Conservation (phyloP, 805 yeast genomes). For the Metschnikowia similis region DNA sequence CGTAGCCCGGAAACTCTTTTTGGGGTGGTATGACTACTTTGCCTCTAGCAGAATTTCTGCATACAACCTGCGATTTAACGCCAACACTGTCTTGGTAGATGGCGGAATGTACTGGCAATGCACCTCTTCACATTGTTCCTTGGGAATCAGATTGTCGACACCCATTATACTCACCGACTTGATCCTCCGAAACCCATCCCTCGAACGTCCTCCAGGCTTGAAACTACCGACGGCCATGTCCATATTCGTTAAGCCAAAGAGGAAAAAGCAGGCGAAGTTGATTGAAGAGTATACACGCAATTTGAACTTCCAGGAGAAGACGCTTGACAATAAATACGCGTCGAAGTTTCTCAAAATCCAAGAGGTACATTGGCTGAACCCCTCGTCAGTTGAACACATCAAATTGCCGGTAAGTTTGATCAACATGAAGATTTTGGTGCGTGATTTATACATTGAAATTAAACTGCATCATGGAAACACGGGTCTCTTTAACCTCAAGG, state of each 20-base stretch:
- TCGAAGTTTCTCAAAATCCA: constrained; percentile 29
- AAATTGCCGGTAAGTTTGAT: constrained; percentile 32
- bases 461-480: constrained; percentile 8
- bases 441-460: constrained; percentile 31
- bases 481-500: constrained; percentile 14
- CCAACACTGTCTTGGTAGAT: constrained; percentile 35
- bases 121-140: constrained; percentile 23
- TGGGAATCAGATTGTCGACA: constrained; percentile 33
- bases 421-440: constrained; percentile 27
- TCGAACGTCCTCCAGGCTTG: constrained; percentile 8
- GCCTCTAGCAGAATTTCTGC: constrained; percentile 20
- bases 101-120: constrained; percentile 34
- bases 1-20: constrained; percentile 23
- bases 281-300: constrained; percentile 19
- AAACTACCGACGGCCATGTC: constrained; percentile 19
- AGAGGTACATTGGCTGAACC: constrained; percentile 16
- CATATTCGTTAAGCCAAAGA: constrained; percentile 29
- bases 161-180: constrained; percentile 35
- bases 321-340: constrained; percentile 22
- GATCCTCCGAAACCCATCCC: constrained; percentile 18
- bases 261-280: constrained; percentile 13
- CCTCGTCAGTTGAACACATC: constrained; percentile 22
- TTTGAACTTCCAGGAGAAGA: constrained; percentile 1
- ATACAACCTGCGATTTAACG: constrained; percentile 30
- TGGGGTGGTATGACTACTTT: constrained; percentile 41